Conservation (phyloP, 2,329 filamentous ascomycete species). For the Waltergamsia citrina region DNA sequence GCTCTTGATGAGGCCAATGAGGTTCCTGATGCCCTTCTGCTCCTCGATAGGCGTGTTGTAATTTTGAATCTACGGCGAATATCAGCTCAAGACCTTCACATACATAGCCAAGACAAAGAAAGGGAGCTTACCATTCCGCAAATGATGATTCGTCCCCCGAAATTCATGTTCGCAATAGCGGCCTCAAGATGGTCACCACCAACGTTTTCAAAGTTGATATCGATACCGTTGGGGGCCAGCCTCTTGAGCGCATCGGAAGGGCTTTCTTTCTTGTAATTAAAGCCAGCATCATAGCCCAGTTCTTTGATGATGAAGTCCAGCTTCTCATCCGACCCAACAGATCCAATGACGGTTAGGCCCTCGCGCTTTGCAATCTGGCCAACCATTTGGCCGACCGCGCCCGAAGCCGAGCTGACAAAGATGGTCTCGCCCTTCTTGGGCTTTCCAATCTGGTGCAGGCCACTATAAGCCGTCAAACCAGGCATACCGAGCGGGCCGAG, state of each 20-base stretch:
- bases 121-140: slow-evolving; percentile 49
- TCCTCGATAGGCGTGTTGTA: slow-evolving; percentile 56
- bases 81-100: too few species aligned
- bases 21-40: slow-evolving; percentile 56
- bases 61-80: slow-evolving; percentile 44
- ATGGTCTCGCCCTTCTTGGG: slow-evolving; percentile 64
- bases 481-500: slow-evolving; percentile 57
- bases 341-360: slow-evolving; percentile 70
- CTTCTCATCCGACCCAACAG: slow-evolving; percentile 72
- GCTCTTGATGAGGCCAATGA: slow-evolving; percentile 57
- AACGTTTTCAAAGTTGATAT: slow-evolving; percentile 53
- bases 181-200: slow-evolving; percentile 43
- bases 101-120: neutral
- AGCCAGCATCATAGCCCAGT: slow-evolving; percentile 50
- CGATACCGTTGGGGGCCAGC: slow-evolving; percentile 67
- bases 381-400: slow-evolving; percentile 75
- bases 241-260: slow-evolving; percentile 57
- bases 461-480: slow-evolving; percentile 62
- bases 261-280: slow-evolving; percentile 84
- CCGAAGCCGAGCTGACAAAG: slow-evolving; percentile 70
- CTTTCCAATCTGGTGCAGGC: slow-evolving; percentile 54
- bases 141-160: slow-evolving; percentile 53
- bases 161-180: slow-evolving; percentile 38
- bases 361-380: slow-evolving; percentile 78
- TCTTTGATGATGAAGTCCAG: slow-evolving; percentile 51